Evolutionary conservation across 768 basidiomycete species (phyloP).

Genomic region (Gloeostereum incarnatum): DNA sequence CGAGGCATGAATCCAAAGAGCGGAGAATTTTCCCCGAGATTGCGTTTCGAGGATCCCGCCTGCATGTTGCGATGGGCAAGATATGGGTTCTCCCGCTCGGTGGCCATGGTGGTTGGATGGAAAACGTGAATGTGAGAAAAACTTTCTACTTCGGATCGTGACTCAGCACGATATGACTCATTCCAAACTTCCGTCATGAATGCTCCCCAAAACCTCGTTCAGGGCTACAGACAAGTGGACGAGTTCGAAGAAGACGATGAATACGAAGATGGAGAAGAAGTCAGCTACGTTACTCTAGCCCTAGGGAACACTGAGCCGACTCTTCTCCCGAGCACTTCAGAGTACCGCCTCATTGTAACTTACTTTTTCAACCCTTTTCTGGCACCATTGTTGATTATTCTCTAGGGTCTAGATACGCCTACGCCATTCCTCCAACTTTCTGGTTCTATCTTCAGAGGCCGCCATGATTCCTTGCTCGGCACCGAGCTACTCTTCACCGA

Average conservation of each 20-base stretch:
- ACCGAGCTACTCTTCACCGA: slow-evolving; percentile 73
- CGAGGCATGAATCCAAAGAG: slow-evolving; percentile 69
- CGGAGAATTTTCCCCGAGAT: slow-evolving; percentile 24
- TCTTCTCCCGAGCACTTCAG: slow-evolving; percentile 59
- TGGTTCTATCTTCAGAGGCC: slow-evolving; percentile 65
- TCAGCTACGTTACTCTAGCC: slow-evolving; percentile 67
- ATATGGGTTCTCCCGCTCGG: slow-evolving; percentile 1
- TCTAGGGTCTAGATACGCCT: slow-evolving; percentile 67
- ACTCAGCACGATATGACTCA: no score
- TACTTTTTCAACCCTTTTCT: slow-evolving; percentile 1
- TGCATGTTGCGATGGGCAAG: background rate
- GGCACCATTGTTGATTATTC: background rate
- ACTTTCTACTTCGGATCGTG: no score
- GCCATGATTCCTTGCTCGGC: slow-evolving; percentile 58
- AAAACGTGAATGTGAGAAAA: no score
- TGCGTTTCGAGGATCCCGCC: background rate
- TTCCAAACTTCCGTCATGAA: no score
- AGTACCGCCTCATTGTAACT: slow-evolving; percentile 64
- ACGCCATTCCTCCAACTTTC: slow-evolving; percentile 72
- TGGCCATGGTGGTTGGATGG: slow-evolving; percentile 1
- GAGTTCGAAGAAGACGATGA: slow-evolving; percentile 59
- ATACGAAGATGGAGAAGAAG: slow-evolving; percentile 49
- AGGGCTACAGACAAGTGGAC: slow-evolving; percentile 58
- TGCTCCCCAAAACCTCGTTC: no score
- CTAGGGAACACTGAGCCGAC: slow-evolving; percentile 65